Percentiles rank a stretch among this genome's conserved stretches.
phyloP scores from a whole-genome alignment of 306 rosid species.

The Corylus heterophylla region DNA sequence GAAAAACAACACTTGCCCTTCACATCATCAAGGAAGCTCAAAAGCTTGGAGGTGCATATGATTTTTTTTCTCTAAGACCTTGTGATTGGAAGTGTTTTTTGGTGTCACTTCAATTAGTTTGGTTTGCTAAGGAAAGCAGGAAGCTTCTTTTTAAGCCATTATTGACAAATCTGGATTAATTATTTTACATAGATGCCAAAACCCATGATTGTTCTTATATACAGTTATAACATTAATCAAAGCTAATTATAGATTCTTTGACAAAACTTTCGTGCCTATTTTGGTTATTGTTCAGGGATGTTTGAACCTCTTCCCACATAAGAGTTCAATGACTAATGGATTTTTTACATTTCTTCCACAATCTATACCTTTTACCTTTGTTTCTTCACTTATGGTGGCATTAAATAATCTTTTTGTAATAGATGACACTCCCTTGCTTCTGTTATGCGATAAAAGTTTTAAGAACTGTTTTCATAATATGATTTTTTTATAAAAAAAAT shows the following conservation, averaged over 20 bases:
- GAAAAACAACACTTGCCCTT: constrained; percentile 89
- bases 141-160: not conserved
- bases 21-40: constrained; percentile 88
- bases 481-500: not conserved
- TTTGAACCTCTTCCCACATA: not conserved
- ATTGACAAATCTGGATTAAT: not conserved
- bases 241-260: not conserved
- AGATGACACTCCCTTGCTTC: not conserved
- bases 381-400: not conserved
- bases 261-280: not conserved
- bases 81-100: not conserved
- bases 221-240: not conserved
- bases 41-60: constrained; percentile 69
- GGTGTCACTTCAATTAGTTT: not conserved
- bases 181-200: not conserved
- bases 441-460: not conserved
- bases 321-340: not conserved
- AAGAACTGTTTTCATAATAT: not conserved
- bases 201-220: not conserved
- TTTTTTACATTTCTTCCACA: not conserved
- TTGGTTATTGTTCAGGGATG: not conserved
- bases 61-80: constrained; percentile 3
- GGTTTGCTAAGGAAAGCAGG: not conserved
- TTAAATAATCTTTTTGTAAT: not conserved
- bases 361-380: not conserved